Evolutionary conservation across 2,329 filamentous ascomycete species (phyloP).

Genomic region (Ceratocystis ficicola): DNA sequence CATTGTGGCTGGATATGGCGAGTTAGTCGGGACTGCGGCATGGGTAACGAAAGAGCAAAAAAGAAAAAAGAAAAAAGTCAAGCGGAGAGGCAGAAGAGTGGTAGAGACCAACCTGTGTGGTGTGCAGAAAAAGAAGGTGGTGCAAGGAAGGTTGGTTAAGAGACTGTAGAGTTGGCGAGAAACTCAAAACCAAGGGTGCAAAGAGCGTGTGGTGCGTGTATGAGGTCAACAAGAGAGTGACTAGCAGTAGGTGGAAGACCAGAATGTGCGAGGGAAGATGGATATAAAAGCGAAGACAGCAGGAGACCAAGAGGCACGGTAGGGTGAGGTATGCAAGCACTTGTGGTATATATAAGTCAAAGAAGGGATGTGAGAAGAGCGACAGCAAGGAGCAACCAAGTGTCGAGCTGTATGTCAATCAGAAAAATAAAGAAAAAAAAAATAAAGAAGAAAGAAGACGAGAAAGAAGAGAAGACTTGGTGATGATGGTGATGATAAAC

Average conservation of each 20-base stretch:
- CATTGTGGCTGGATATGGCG: slow-evolving; percentile 39
- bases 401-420: not conserved
- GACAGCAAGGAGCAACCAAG: not conserved
- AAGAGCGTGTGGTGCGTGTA: not conserved
- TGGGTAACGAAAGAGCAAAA: not conserved
- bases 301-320: too few species aligned
- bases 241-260: not conserved
- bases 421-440: not conserved
- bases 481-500: slow-evolving; percentile 16
- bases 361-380: not conserved
- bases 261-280: not conserved
- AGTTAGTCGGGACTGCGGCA: slow-evolving; percentile 17
- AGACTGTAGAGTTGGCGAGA: not conserved
- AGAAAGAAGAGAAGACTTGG: slow-evolving; percentile 25
- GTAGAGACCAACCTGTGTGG: slow-evolving; percentile 5
- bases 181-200: not conserved
- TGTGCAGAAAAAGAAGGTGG: not conserved
- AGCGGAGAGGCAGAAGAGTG: not conserved
- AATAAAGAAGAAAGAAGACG: slow-evolving; percentile 29
- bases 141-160: not conserved
- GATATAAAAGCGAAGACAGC: too few species aligned
- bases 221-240: not conserved
- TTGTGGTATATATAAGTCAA: not conserved
- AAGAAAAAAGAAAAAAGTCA: too few species aligned
- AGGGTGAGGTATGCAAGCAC: too few species aligned